These are phyloP conservation scores for Trametes sanguinea DNA, from an alignment of 768 basidiomycete species.

Conservation along the genomic window DNA sequence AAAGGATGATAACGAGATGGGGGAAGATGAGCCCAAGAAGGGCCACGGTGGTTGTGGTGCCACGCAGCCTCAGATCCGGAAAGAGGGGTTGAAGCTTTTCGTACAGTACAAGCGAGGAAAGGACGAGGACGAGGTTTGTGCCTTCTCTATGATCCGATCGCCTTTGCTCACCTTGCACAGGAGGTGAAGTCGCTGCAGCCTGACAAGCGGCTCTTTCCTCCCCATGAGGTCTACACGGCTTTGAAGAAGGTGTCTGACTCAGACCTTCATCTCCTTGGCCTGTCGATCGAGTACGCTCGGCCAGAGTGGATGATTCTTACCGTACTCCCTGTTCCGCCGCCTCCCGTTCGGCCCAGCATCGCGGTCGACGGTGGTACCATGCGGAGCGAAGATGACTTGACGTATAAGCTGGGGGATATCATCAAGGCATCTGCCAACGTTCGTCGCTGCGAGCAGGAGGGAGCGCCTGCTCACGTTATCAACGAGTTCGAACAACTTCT, in stretches of 20 bases:
- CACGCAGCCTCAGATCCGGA: slow-evolving; percentile 83
- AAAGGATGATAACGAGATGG: slow-evolving; percentile 80
- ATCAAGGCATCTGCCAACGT: slow-evolving; percentile 95
- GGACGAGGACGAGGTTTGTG: slow-evolving; percentile 91
- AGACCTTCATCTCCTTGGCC: slow-evolving; percentile 86
- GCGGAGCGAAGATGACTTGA: slow-evolving; percentile 97
- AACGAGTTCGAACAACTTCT: slow-evolving; percentile 95
- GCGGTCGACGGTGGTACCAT: slow-evolving; percentile 96
- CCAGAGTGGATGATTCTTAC: slow-evolving; percentile 99
- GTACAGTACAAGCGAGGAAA: slow-evolving; percentile 93
- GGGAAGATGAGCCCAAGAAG: slow-evolving; percentile 76
- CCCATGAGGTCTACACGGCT: slow-evolving; percentile 89
- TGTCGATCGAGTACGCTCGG: slow-evolving; percentile 93
- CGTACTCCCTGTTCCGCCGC: slow-evolving; percentile 95
- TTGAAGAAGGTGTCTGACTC: slow-evolving; percentile 93
- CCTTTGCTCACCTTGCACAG: slow-evolving; percentile 39
- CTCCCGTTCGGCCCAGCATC: slow-evolving; percentile 96
- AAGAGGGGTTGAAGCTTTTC: slow-evolving; percentile 94
- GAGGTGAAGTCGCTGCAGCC: slow-evolving; percentile 80
- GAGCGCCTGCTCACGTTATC: slow-evolving; percentile 94
- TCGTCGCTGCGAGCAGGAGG: slow-evolving; percentile 91
- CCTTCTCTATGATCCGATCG: background rate
- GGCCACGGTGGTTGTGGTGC: slow-evolving; percentile 99
- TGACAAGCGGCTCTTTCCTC: slow-evolving; percentile 79
- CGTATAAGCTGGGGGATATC: slow-evolving; percentile 96